phyloP scores from a whole-genome alignment of 352 stramenopile genomes.

The Phytophthora meadii region DNA sequence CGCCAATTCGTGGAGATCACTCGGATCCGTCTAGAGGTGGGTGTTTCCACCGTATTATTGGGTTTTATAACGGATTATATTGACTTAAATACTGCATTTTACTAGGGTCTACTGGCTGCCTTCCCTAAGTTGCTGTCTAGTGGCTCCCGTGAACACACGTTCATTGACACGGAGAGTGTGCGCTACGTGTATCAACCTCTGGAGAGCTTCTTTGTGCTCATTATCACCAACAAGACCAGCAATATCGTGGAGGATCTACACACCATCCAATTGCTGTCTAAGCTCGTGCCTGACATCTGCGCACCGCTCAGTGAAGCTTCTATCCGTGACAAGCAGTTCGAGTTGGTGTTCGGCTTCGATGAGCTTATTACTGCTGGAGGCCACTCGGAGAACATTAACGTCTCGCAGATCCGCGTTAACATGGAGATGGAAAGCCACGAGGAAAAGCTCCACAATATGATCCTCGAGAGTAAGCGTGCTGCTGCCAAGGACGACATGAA shows the following conservation, averaged over 20 bases:
- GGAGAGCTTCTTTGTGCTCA: constrained; percentile 97
- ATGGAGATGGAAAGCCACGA: constrained; percentile 99
- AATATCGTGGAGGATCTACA: constrained; percentile 99
- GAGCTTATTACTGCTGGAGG: constrained; percentile 98
- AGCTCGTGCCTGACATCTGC: constrained; percentile 97
- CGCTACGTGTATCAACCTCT: constrained; percentile 99
- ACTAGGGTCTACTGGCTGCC: constrained; percentile 95
- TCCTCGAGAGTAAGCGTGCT: constrained; percentile 95
- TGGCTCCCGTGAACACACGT: constrained; percentile 96
- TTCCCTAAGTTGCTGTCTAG: constrained; percentile 99
- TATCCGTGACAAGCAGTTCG: constrained; percentile 97
- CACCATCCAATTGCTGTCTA: constrained; percentile 97
- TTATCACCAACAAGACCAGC: constrained; percentile 99
- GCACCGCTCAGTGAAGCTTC: constrained; percentile 93
- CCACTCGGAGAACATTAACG: constrained; percentile 96
- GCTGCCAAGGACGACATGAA: constrained; percentile 91
- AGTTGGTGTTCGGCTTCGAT: constrained; percentile 99
- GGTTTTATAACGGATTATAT: neutral
- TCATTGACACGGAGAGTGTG: constrained; percentile 99
- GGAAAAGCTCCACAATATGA: constrained; percentile 98
- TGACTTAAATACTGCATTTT: constrained; percentile 2
- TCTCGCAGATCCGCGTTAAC: constrained; percentile 96
- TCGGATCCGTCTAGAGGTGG: constrained; percentile 96
- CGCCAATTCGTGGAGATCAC: constrained; percentile 99
- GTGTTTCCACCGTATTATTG: constrained; percentile 1